Evolutionary conservation across 2,329 filamentous ascomycete genomes (phyloP).

Genomic region (Cladosporium sp.): DNA sequence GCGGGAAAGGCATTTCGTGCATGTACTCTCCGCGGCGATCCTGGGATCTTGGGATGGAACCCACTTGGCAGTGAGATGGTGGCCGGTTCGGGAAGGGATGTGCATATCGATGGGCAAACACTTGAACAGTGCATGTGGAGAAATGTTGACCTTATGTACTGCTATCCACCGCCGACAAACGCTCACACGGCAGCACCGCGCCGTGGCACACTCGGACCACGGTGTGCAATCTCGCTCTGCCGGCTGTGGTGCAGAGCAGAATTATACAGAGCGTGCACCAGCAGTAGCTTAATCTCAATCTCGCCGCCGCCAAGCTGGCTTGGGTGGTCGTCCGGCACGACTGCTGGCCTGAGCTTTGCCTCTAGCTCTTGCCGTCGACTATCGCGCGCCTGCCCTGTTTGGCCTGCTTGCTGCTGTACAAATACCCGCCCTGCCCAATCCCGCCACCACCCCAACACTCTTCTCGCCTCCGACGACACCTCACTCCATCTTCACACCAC

Average conservation of each 20-base stretch:
- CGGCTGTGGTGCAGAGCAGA: neutral
- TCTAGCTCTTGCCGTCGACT: constrained; percentile 17
- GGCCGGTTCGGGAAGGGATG: constrained; percentile 7
- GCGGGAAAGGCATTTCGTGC: constrained; percentile 12
- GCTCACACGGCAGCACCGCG: neutral
- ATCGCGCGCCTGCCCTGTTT: constrained; percentile 6
- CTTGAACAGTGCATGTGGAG: constrained; percentile 18
- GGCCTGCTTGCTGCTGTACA: neutral
- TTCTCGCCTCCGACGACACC: neutral
- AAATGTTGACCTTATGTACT: constrained; percentile 4
- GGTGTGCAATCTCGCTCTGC: constrained; percentile 12
- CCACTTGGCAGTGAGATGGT: neutral
- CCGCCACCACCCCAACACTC: constrained; percentile 8
- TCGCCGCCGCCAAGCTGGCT: constrained; percentile 10
- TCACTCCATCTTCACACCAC: neutral
- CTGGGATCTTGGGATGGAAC: neutral
- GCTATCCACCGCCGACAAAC: neutral
- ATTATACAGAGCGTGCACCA: neutral
- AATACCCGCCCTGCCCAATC: constrained; percentile 10
- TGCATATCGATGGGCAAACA: neutral
- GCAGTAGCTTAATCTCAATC: constrained; percentile 6
- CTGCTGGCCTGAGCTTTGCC: constrained; percentile 9
- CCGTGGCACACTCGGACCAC: constrained; percentile 5
- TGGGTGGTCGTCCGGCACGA: constrained; percentile 4
- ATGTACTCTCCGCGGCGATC: constrained; percentile 4